Evolutionary conservation across 1,139 yeast genomes (phyloP).

Genomic region (Pichia sp.): DNA sequence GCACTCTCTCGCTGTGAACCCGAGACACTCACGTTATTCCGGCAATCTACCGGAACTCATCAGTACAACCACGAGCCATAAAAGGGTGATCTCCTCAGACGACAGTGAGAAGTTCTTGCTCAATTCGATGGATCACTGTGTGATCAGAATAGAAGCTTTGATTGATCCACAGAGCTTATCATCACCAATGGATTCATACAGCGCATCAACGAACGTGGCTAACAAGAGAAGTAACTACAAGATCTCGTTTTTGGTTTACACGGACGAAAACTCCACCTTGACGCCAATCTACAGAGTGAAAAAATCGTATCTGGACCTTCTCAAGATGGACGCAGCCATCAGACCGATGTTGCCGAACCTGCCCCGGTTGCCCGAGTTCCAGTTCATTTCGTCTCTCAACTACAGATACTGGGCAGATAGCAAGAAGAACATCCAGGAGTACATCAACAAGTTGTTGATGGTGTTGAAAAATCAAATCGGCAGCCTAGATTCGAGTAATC

Average conservation of each 20-base stretch:
- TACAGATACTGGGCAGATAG: constrained; percentile 25
- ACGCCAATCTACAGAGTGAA: constrained; percentile 23
- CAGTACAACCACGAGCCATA: neutral
- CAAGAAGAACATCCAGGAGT: constrained; percentile 22
- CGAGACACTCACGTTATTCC: neutral
- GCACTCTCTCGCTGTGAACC: neutral
- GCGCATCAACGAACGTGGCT: constrained; percentile 12
- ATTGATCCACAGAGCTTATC: constrained; percentile 29
- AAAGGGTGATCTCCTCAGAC: constrained; percentile 1
- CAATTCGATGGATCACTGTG: constrained; percentile 47
- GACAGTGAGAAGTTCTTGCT: constrained; percentile 27
- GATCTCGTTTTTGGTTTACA: constrained; percentile 23
- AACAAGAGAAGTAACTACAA: constrained; percentile 21
- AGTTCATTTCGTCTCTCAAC: constrained; percentile 26
- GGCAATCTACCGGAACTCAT: neutral
- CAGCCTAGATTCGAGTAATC: constrained; percentile 10
- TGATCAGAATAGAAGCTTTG: constrained; percentile 46
- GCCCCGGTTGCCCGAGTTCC: constrained; percentile 57
- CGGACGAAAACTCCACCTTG: constrained; percentile 19
- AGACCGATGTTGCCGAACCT: constrained; percentile 22
- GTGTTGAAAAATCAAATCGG: constrained; percentile 7
- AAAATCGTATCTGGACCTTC: constrained; percentile 18
- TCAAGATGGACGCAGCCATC: constrained; percentile 17
- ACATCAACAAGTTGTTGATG: constrained; percentile 19
- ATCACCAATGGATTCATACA: constrained; percentile 3